A percentile compares a stretch with the other conserved stretches of the same genome.
These are phyloP conservation scores for Suaeda aralocaspica DNA, from an alignment of 148 eudicot species.

Conservation along the genomic window DNA sequence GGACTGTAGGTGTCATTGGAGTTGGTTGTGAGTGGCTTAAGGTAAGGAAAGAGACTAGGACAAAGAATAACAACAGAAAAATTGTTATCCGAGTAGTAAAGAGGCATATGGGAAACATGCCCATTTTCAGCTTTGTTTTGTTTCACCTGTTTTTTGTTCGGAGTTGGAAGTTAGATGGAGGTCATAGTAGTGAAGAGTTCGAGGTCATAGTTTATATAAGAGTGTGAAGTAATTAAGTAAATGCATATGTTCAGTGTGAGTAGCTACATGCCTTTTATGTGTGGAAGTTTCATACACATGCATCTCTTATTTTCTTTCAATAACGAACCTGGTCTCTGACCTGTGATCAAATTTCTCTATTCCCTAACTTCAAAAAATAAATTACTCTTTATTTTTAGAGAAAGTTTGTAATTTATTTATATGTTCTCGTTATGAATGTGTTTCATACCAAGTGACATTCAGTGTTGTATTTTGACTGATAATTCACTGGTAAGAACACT, in stretches of 20 bases:
- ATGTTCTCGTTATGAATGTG: too few species aligned
- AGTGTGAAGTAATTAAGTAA: constrained; percentile 7
- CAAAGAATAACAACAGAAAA: constrained; percentile 20
- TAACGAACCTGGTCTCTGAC: constrained; percentile 16
- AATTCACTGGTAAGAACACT: too few species aligned
- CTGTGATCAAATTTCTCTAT: not conserved
- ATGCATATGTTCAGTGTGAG: constrained; percentile 29
- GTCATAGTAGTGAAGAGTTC: not conserved
- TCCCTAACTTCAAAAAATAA: too few species aligned
- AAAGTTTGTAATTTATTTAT: too few species aligned
- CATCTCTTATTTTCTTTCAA: constrained; percentile 14
- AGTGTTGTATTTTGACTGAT: too few species aligned
- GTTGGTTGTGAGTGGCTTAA: constrained; percentile 31
- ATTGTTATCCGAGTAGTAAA: constrained; percentile 1
- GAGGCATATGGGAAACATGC: not conserved
- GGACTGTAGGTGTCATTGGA: constrained; percentile 20
- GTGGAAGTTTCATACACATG: constrained; percentile 24
- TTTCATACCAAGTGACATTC: too few species aligned
- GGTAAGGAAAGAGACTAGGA: constrained; percentile 19
- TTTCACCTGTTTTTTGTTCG: not conserved
- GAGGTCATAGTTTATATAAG: constrained; percentile 10
- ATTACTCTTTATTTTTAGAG: too few species aligned
- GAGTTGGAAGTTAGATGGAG: not conserved
- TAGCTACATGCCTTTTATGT: constrained; percentile 35
- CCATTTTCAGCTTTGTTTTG: constrained; percentile 20